Conservation (phyloP, 441 rosid species). For the Gossypium schwendimanii region DNA sequence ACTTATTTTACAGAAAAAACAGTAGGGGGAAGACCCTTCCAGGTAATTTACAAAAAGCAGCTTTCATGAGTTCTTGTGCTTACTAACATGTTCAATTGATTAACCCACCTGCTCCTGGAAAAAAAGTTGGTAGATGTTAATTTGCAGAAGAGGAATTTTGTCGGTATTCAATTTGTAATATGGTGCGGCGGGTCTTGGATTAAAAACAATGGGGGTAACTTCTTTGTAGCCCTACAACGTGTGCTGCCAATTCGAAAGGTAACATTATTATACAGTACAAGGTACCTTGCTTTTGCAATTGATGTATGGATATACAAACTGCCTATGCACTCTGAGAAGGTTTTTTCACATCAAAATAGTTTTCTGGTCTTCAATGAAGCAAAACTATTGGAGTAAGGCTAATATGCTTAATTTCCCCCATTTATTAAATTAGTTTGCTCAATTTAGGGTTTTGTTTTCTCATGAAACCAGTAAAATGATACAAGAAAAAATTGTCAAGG, state of each 20-base stretch:
- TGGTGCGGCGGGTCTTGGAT: slow-evolving; percentile 56
- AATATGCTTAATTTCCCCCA: not conserved
- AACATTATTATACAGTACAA: not conserved
- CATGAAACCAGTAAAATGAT: not conserved
- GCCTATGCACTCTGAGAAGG: not conserved
- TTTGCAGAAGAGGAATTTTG: slow-evolving; percentile 41
- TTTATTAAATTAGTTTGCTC: not conserved
- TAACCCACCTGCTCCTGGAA: not conserved
- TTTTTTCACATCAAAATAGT: slow-evolving; percentile 2
- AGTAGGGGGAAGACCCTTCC: slow-evolving; percentile 39
- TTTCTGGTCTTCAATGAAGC: not conserved
- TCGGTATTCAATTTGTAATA: slow-evolving; percentile 57
- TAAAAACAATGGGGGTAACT: slow-evolving; percentile 51
- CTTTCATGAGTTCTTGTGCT: not conserved
- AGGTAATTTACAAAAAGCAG: slow-evolving; percentile 27
- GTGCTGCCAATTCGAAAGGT: slow-evolving; percentile 36
- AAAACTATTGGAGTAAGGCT: not conserved
- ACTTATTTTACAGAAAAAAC: slow-evolving; percentile 43
- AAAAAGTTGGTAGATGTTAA: slow-evolving; percentile 43
- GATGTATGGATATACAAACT: not conserved
- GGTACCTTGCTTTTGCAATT: slow-evolving; percentile 3
- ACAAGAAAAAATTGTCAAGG: not conserved
- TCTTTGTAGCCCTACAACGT: slow-evolving; percentile 32
- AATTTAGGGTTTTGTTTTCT: not conserved
- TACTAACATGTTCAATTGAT: not conserved